These are phyloP conservation scores for Brassica incana DNA, from an alignment of 345 rosid genomes.

Conservation along the genomic window DNA sequence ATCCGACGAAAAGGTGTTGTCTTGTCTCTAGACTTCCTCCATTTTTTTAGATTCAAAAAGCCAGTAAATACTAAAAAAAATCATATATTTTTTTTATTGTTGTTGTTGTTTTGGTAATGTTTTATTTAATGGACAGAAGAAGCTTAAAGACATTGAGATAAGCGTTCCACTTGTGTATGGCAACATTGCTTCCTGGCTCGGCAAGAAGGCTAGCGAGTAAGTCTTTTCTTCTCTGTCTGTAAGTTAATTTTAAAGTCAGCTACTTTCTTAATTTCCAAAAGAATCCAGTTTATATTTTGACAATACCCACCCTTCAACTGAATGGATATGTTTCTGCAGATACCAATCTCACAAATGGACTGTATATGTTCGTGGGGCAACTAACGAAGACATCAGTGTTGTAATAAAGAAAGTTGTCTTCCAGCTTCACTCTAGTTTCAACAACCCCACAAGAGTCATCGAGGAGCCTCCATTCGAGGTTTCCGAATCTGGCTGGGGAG, in stretches of 20 bases:
- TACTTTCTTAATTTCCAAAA: neutral
- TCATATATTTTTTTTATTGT: neutral
- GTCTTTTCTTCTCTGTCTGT: neutral
- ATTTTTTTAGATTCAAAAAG: neutral
- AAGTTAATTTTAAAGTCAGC: neutral
- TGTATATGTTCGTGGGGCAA: slow-evolving; percentile 67
- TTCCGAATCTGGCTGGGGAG: slow-evolving; percentile 79
- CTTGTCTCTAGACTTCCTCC: neutral
- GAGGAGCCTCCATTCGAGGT: slow-evolving; percentile 73
- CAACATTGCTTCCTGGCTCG: slow-evolving; percentile 76
- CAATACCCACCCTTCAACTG: slow-evolving; percentile 11
- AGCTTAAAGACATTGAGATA: slow-evolving; percentile 70
- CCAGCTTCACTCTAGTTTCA: slow-evolving; percentile 70
- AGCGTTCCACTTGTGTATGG: slow-evolving; percentile 76
- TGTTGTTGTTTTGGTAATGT: neutral
- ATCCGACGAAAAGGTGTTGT: slow-evolving; percentile 48
- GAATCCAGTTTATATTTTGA: neutral
- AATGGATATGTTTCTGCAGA: slow-evolving; percentile 35
- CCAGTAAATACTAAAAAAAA: neutral
- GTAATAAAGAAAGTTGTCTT: slow-evolving; percentile 59
- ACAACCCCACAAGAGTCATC: slow-evolving; percentile 62
- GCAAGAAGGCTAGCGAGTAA: slow-evolving; percentile 84
- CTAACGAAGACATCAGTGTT: slow-evolving; percentile 65
- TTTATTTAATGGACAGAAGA: slow-evolving; percentile 48
- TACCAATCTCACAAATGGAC: slow-evolving; percentile 72